Conservation (phyloP, 345 rosid genomes). For the Geranium rotundifolium region DNA sequence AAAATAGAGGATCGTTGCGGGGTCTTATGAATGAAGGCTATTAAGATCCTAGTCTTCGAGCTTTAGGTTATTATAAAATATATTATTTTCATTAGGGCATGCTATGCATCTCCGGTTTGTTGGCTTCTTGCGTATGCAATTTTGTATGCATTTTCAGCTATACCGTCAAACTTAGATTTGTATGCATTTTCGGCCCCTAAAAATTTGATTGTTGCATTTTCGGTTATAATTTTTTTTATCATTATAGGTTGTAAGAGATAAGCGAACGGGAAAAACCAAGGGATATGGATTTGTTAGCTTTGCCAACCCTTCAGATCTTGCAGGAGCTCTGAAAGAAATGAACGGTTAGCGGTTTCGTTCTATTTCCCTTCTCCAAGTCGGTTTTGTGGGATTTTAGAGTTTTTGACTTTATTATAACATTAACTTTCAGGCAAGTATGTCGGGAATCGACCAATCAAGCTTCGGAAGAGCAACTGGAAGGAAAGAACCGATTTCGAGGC, state of each 20-base stretch:
- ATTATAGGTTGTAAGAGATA: slow-evolving; percentile 82
- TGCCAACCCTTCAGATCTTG: slow-evolving; percentile 71
- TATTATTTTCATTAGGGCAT: too few relatives aligned
- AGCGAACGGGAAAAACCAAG: slow-evolving; percentile 94
- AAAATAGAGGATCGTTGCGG: too few relatives aligned
- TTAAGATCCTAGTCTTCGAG: too few relatives aligned
- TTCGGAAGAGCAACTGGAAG: slow-evolving; percentile 96
- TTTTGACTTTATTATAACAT: neutral
- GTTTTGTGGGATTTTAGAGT: neutral
- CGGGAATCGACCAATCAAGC: slow-evolving; percentile 88
- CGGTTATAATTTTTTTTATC: too few relatives aligned
- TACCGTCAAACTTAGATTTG: too few relatives aligned
- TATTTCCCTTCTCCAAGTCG: neutral
- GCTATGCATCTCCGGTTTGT: too few relatives aligned
- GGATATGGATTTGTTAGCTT: slow-evolving; percentile 98
- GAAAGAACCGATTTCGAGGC: slow-evolving; percentile 78
- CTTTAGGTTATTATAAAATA: too few relatives aligned
- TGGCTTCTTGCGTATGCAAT: too few relatives aligned
- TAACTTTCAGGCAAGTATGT: slow-evolving; percentile 73
- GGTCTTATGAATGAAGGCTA: too few relatives aligned
- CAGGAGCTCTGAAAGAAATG: slow-evolving; percentile 91
- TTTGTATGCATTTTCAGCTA: too few relatives aligned
- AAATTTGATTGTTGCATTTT: too few relatives aligned
- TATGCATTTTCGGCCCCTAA: too few relatives aligned
- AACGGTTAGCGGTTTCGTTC: slow-evolving; percentile 39